A percentile compares a stretch with the other conserved stretches of the same genome.
Conservation (phyloP, 2,329 filamentous ascomycete genomes). For the Sporothrix phasma region DNA sequence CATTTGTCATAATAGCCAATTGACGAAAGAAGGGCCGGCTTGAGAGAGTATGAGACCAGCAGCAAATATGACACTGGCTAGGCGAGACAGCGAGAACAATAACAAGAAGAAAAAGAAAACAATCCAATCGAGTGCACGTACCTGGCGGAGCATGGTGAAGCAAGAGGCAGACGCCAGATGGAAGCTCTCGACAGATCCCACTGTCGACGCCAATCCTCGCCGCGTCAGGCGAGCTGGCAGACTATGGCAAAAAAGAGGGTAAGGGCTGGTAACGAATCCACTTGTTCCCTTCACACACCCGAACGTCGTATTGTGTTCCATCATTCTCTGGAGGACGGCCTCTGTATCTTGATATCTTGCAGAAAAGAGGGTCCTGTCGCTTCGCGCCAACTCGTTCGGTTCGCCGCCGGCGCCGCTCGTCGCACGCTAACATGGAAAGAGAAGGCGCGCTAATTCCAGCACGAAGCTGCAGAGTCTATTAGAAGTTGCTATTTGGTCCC, state of each 20-base stretch:
- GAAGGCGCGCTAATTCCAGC: not conserved
- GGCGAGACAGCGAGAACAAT: not conserved
- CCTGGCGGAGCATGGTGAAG: too few species aligned
- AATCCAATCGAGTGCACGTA: too few species aligned
- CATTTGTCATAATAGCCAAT: not conserved
- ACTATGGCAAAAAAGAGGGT: not conserved
- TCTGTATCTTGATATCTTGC: constrained; percentile 1
- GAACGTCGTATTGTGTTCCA: not conserved
- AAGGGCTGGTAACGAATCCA: not conserved
- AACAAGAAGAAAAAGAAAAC: not conserved
- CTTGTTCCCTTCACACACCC: not conserved
- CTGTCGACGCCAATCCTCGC: not conserved
- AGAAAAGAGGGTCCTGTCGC: not conserved
- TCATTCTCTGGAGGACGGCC: too few species aligned
- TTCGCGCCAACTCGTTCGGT: constrained; percentile 1
- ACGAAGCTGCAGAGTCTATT: not conserved
- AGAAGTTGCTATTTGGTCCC: not conserved
- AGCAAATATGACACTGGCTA: not conserved
- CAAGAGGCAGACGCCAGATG: not conserved
- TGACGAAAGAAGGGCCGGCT: not conserved
- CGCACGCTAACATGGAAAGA: not conserved
- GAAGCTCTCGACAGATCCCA: not conserved
- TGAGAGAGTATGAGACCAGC: not conserved
- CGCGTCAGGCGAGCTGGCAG: constrained; percentile 5
- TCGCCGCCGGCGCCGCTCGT: not conserved